phyloP scores from a whole-genome alignment of 2,329 filamentous ascomycete genomes.

The Colletotrichum melonis region DNA sequence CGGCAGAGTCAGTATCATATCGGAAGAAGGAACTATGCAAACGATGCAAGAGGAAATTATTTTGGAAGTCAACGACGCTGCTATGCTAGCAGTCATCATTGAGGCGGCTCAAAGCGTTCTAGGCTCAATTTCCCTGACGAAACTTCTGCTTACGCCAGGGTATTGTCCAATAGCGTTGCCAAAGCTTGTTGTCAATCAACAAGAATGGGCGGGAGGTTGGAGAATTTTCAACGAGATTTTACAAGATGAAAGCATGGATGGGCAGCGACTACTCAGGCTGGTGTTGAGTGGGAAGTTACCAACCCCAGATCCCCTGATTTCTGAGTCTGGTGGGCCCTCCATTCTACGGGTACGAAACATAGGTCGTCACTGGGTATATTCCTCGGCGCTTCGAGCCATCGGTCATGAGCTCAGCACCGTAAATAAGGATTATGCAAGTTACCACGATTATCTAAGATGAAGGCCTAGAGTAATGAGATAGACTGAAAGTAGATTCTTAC shows the following conservation, averaged over 20 bases:
- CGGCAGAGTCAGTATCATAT: background rate
- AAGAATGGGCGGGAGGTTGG: rapidly evolving
- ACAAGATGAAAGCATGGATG: background rate
- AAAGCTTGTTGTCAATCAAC: background rate
- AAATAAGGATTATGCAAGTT: background rate
- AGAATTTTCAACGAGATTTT: rapidly evolving
- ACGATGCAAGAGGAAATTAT: rapidly evolving
- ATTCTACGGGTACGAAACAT: background rate
- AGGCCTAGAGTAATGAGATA: too few species aligned
- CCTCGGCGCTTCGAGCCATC: background rate
- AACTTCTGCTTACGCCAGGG: background rate
- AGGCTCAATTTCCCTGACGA: background rate
- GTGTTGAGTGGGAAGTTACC: rapidly evolving
- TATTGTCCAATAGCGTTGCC: background rate
- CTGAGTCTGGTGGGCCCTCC: too few species aligned
- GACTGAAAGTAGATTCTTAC: too few species aligned
- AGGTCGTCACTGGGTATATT: rapidly evolving
- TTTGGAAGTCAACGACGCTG: background rate
- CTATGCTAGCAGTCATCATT: background rate
- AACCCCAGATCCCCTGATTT: rapidly evolving
- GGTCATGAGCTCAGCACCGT: background rate
- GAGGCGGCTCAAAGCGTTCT: background rate
- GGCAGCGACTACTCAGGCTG: background rate
- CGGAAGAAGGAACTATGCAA: too few species aligned
- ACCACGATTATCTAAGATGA: too few species aligned